Base-by-base conservation (phyloP, 2,329 filamentous ascomycete genomes). In the Trichoderma oligosporum region DNA sequence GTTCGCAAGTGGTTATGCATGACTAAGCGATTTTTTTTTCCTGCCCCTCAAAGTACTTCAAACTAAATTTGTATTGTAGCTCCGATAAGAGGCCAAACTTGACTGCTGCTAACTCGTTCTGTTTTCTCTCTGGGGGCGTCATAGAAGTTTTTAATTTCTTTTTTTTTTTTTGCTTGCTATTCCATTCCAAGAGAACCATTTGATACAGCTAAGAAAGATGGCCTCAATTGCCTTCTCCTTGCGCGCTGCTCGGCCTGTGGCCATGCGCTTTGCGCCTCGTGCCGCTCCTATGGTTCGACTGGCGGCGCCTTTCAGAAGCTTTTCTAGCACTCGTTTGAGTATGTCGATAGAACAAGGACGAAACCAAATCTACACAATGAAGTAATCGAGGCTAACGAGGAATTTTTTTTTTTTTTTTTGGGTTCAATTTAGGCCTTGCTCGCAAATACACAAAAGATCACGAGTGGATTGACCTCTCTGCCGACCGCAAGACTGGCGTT, bases 371-470 rank as follows among this genome's bases (percentile, higher is more conserved):
- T n/a, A n/a, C n/a, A n/a, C n/a, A n/a, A n/a, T n/a, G n/a, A n/a
- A n/a, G n/a, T n/a, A n/a, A n/a, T n/a, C n/a, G n/a, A n/a, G n/a
- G 27, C 27, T 31, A 11, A 31, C 27, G 27, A 31, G 11, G 11
- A 31, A 31, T n/a, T n/a, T n/a, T n/a, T n/a, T n/a, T n/a, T 38
- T 20, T 2, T 3, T 4, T 6, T 14, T 7, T 41, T 12, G 31
- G 11, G 6, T 31, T 36, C 61, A 42, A 25, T 24, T 6, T 62
- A 89, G 86, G 76, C 67, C 77, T 80, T 56, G 77, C 82, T 63
- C 93, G 94, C 77, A 89, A 87, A 73, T 99, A 96, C 81, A 97
- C 94, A 63, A 88, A 92, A 73, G 93, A 97, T 71, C 94, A 99
- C 80, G 94, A 99, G 79, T 99, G 94, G 94, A 86, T 99, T 72